Evolutionary conservation across 768 basidiomycete species (phyloP).

Genomic region (Boletus tomentosulus): DNA sequence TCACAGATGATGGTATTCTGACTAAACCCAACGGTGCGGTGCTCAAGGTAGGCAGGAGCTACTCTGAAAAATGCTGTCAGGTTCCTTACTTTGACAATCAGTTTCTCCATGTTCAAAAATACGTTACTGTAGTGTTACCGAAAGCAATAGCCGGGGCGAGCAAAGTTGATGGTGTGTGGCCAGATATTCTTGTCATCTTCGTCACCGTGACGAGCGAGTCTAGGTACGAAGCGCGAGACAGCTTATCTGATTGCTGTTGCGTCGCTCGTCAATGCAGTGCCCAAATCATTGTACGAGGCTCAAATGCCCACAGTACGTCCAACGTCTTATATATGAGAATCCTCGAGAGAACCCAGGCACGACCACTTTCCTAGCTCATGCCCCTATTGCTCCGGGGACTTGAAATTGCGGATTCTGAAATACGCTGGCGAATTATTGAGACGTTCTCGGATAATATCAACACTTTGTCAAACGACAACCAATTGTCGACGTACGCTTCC

Average conservation of each 20-base stretch:
- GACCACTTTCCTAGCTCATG: slow-evolving; percentile 66
- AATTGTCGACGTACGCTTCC: slow-evolving; percentile 65
- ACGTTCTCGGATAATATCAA: slow-evolving; percentile 70
- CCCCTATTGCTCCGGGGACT: slow-evolving; percentile 86
- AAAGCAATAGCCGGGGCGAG: slow-evolving; percentile 67
- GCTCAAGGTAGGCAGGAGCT: slow-evolving; percentile 53
- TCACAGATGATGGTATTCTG: slow-evolving; percentile 56
- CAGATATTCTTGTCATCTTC: neutral
- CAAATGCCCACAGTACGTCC: slow-evolving; percentile 58
- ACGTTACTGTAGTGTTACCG: slow-evolving; percentile 68
- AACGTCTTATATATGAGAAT: neutral
- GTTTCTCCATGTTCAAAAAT: slow-evolving; percentile 74
- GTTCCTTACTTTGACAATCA: slow-evolving; percentile 28
- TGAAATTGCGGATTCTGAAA: slow-evolving; percentile 65
- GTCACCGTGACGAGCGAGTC: neutral
- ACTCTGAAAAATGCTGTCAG: neutral
- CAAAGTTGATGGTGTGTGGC: slow-evolving; percentile 45
- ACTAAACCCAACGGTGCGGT: slow-evolving; percentile 77
- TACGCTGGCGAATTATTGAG: slow-evolving; percentile 78
- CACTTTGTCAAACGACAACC: slow-evolving; percentile 45
- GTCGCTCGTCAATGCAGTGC: slow-evolving; percentile 73
- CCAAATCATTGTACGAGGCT: slow-evolving; percentile 66
- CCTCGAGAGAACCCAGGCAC: neutral
- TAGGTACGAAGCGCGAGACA: slow-evolving; percentile 52
- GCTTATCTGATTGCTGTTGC: slow-evolving; percentile 82